Evolutionary conservation across 2,329 filamentous ascomycete genomes (phyloP).

Genomic region (Trichoderma cornu-damae): DNA sequence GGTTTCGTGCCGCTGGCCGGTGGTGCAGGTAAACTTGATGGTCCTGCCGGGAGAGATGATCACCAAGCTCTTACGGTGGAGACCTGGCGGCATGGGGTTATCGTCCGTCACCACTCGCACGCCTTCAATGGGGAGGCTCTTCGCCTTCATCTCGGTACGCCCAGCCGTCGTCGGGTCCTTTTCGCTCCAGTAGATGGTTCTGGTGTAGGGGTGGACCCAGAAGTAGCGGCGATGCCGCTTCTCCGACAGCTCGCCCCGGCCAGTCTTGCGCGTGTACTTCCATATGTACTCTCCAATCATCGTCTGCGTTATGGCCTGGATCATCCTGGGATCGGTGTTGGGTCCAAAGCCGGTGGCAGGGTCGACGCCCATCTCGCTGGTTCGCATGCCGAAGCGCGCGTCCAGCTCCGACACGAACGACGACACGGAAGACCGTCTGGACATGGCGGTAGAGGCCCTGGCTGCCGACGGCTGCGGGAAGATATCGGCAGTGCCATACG

Average conservation of each 20-base stretch:
- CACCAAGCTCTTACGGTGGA: constrained; percentile 89
- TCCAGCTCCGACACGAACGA: constrained; percentile 95
- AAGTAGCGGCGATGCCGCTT: constrained; percentile 94
- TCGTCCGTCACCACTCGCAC: constrained; percentile 89
- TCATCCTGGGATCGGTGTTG: constrained; percentile 91
- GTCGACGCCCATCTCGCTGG: constrained; percentile 50
- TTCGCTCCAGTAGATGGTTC: constrained; percentile 95
- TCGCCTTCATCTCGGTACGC: constrained; percentile 68
- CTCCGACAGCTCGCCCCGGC: constrained; percentile 80
- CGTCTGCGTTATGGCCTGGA: constrained; percentile 96
- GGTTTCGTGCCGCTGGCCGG: constrained; percentile 90
- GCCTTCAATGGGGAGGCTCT: constrained; percentile 91
- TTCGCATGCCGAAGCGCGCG: constrained; percentile 73
- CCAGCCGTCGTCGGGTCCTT: constrained; percentile 75
- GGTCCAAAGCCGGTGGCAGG: constrained; percentile 58
- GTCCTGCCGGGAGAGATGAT: constrained; percentile 83
- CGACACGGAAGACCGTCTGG: constrained; percentile 73
- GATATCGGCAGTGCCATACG: constrained; percentile 44
- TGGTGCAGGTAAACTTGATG: constrained; percentile 91
- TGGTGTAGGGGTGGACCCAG: constrained; percentile 97
- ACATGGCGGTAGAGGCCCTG: constrained; percentile 27
- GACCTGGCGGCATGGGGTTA: constrained; percentile 88
- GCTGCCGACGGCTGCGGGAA: constrained; percentile 42
- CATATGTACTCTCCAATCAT: constrained; percentile 99
- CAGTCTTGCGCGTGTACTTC: constrained; percentile 96